These are phyloP conservation scores for Lupinus albus DNA, from an alignment of 306 rosid species.

Conservation along the genomic window DNA sequence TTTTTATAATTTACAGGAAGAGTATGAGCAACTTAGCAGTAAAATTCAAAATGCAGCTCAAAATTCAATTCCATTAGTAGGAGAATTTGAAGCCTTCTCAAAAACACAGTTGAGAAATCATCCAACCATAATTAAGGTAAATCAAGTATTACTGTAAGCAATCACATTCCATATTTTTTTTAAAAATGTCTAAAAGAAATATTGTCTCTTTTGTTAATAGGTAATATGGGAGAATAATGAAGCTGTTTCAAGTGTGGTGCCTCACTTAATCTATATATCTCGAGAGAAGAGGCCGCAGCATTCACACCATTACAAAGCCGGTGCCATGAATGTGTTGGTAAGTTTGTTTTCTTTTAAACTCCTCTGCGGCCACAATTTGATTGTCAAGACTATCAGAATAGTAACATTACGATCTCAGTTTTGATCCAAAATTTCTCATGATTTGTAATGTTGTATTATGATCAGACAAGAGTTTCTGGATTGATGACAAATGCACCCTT, in stretches of 20 bases:
- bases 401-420: no score
- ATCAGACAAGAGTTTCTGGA: conserved; percentile 71
- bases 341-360: neutral
- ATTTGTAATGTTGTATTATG: neutral
- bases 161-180: neutral
- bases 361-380: neutral
- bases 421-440: neutral
- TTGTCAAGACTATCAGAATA: no score
- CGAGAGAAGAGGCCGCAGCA: conserved; percentile 65
- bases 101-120: conserved; percentile 48
- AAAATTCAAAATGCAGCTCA: conserved; percentile 50
- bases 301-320: conserved; percentile 75
- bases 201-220: conserved; percentile 18
- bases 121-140: conserved; percentile 66
- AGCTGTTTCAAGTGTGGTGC: conserved; percentile 39
- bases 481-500: conserved; percentile 72
- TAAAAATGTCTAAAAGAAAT: neutral
- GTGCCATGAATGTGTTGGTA: conserved; percentile 89
- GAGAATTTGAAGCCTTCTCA: conserved; percentile 53
- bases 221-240: conserved; percentile 60
- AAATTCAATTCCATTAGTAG: conserved; percentile 28
- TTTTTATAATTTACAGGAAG: conserved; percentile 47
- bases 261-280: conserved; percentile 62
- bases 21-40: conserved; percentile 48
- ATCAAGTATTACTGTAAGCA: neutral